phyloP scores from a whole-genome alignment of 2,329 filamentous ascomycete genomes.

The Fusarium miscanthi region DNA sequence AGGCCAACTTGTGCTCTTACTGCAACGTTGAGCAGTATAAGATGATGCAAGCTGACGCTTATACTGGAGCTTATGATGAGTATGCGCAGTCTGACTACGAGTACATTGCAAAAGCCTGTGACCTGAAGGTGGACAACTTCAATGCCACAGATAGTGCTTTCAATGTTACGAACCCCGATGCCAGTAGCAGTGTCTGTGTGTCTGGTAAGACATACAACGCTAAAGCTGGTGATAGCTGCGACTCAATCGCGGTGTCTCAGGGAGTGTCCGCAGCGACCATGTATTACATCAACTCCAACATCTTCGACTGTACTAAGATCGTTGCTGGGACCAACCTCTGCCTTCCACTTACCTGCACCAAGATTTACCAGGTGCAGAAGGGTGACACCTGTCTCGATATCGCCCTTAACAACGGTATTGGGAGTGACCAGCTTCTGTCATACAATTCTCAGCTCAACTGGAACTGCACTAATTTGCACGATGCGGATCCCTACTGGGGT shows the following conservation, averaged over 20 bases:
- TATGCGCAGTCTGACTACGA: background rate
- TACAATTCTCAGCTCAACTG: background rate
- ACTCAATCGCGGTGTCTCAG: background rate
- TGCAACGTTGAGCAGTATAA: background rate
- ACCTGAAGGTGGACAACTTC: background rate
- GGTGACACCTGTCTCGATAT: background rate
- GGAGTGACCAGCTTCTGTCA: background rate
- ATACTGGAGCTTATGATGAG: background rate
- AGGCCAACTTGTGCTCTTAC: background rate
- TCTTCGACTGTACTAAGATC: background rate
- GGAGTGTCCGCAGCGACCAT: background rate
- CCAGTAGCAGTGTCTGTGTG: fast-evolving
- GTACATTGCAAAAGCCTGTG: background rate
- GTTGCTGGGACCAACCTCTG: background rate
- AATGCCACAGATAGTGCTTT: background rate
- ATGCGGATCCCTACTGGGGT: background rate
- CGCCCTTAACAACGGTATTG: background rate
- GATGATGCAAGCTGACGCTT: background rate
- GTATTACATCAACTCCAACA: background rate
- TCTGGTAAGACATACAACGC: background rate
- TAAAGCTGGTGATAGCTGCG: background rate
- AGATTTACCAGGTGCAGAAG: background rate
- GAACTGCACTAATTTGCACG: background rate
- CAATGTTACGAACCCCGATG: background rate
- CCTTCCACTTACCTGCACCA: background rate